These are phyloP conservation scores for Papiliotrema flavescens DNA, from an alignment of 1,284 basidiomycete genomes.

Conservation along the genomic window DNA sequence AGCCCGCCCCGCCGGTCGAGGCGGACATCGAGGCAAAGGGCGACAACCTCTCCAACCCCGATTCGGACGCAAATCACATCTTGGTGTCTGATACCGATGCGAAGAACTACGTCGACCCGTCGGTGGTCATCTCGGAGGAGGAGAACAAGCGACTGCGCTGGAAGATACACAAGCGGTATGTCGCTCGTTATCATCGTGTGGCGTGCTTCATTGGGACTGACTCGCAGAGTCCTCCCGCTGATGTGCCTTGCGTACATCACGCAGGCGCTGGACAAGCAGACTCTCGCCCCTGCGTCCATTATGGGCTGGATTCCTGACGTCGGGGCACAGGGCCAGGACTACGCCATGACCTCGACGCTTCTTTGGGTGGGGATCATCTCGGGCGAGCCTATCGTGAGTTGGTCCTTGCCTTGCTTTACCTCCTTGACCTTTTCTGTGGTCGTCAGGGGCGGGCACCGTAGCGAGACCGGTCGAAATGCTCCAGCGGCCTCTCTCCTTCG, in stretches of 20 bases:
- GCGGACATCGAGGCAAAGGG: too few relatives aligned
- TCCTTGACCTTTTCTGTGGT: too few relatives aligned
- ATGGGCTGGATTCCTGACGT: slow-evolving; percentile 38
- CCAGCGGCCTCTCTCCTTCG: too few relatives aligned
- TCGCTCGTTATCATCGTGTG: too few relatives aligned
- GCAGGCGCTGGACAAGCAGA: slow-evolving; percentile 25
- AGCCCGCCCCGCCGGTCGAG: too few relatives aligned
- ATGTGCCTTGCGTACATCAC: slow-evolving; percentile 32
- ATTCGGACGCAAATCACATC: not conserved
- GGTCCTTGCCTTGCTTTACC: not conserved
- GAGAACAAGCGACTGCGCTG: slow-evolving; percentile 20
- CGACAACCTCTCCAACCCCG: too few relatives aligned
- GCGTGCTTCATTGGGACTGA: too few relatives aligned
- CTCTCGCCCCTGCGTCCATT: slow-evolving; percentile 22
- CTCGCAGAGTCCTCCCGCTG: slow-evolving; percentile 28
- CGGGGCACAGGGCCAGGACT: slow-evolving; percentile 33
- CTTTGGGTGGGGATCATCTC: slow-evolving; percentile 31
- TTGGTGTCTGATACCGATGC: slow-evolving; percentile 15
- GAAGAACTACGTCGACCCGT: slow-evolving; percentile 20
- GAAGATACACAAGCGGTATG: slow-evolving; percentile 21
- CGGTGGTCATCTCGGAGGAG: slow-evolving; percentile 19
- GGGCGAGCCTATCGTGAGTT: slow-evolving; percentile 26
- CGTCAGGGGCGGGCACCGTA: too few relatives aligned
- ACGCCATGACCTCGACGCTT: slow-evolving; percentile 28
- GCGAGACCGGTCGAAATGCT: too few relatives aligned